phyloP scores from a whole-genome alignment of 2,329 filamentous ascomycete species.

The Biscogniauxia sp. region DNA sequence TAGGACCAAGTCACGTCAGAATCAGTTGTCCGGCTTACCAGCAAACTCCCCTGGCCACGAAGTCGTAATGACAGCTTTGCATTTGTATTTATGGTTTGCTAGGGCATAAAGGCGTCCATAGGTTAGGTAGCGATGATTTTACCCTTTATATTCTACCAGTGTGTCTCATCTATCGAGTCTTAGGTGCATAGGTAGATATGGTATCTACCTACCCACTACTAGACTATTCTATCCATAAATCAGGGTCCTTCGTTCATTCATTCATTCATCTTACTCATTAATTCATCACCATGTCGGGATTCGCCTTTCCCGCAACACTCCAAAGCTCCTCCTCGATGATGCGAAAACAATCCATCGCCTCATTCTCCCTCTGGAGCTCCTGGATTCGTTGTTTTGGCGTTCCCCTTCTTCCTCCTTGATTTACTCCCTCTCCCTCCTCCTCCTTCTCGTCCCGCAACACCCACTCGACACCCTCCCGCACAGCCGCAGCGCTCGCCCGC shows the following conservation, averaged over 20 bases:
- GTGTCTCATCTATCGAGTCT: not conserved
- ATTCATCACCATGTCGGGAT: not conserved
- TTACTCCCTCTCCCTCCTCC: slow-evolving; percentile 24
- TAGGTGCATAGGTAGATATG: not conserved
- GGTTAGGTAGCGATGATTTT: not conserved
- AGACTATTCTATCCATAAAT: no score
- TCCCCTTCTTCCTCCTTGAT: slow-evolving; percentile 26
- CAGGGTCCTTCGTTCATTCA: not conserved
- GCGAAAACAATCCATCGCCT: slow-evolving; percentile 30
- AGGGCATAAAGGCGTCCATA: not conserved
- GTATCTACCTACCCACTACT: not conserved
- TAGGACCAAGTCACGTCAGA: not conserved
- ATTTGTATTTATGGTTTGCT: not conserved
- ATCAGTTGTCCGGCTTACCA: no score
- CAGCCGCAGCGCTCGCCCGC: slow-evolving; percentile 25
- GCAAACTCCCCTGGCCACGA: not conserved
- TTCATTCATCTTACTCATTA: not conserved
- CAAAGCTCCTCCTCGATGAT: slow-evolving; percentile 28
- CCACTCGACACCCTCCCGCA: slow-evolving; percentile 28
- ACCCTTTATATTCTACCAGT: no score
- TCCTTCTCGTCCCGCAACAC: slow-evolving; percentile 27
- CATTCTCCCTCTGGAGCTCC: slow-evolving; percentile 29
- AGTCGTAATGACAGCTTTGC: not conserved
- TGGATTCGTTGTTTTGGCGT: slow-evolving; percentile 22
- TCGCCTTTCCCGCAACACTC: slow-evolving; percentile 1